These are phyloP conservation scores for Casuarina equisetifolia DNA, from an alignment of 306 rosid species.

Conservation along the genomic window DNA sequence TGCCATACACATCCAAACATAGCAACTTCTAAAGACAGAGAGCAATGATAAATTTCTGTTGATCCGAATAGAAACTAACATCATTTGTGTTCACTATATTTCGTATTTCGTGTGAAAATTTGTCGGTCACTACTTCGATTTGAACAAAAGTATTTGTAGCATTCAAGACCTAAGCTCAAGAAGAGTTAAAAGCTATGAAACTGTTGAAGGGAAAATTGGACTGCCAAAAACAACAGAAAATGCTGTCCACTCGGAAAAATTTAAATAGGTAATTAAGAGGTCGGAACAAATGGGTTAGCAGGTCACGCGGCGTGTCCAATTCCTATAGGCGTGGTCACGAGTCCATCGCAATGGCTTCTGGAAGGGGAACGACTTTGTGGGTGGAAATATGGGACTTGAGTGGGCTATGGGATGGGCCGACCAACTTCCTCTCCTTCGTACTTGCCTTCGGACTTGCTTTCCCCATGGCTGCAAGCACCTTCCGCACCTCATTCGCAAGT, in stretches of 20 bases:
- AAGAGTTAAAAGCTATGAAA: background rate
- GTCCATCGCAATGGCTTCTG: constrained; percentile 83
- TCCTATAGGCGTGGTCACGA: constrained; percentile 19
- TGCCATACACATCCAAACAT: no score
- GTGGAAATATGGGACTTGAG: constrained; percentile 56
- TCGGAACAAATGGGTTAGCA: constrained; percentile 35
- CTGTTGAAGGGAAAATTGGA: background rate
- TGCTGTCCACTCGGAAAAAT: background rate
- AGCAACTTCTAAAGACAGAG: background rate
- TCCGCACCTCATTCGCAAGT: constrained; percentile 90
- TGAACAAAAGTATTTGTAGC: constrained; percentile 2
- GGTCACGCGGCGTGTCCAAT: constrained; percentile 19
- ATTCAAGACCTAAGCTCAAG: constrained; percentile 13
- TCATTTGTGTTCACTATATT: background rate
- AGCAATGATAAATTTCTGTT: background rate
- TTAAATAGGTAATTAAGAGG: constrained; percentile 2
- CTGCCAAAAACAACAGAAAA: constrained; percentile 5
- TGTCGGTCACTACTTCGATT: constrained; percentile 4
- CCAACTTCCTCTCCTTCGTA: constrained; percentile 52
- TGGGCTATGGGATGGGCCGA: constrained; percentile 42
- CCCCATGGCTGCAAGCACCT: constrained; percentile 56
- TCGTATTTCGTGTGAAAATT: background rate
- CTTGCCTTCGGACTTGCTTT: constrained; percentile 40
- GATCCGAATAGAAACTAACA: background rate
- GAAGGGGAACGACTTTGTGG: constrained; percentile 58